Base-by-base conservation (phyloP, 345 rosid genomes). In the Lepidium aucheri region DNA sequence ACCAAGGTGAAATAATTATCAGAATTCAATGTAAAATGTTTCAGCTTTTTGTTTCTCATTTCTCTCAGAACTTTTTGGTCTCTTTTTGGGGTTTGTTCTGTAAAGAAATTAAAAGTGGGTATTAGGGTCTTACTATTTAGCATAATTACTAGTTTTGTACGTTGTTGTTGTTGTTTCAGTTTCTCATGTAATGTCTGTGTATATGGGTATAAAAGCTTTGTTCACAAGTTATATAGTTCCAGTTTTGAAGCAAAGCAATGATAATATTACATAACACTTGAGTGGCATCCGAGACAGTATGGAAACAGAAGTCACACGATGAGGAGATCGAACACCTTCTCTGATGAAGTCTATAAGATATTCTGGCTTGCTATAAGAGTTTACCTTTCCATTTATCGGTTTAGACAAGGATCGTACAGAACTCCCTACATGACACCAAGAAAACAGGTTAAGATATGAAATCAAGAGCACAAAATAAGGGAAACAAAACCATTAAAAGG, bases 1-100 rank as follows among this genome's bases (percentile, higher is more conserved):
- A 65, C 85, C 92, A 34, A 88, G 96, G 88, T 90, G 82, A 86
- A 67, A 13, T 51, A 15, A 42, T 3, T 2, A 5, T 40, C 54
- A 51, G 46, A 28, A 43, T 18, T 34, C 8, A 9, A 53, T 44
- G 67, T 56, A 49, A 57, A 35, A 73, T 50, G 35, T 57, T 18
- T 51, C 34, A 64, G 47, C 49, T 39, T 71, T 57, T 57, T 20
- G 54, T 26, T 26, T 26, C 30, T 4, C 30, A 44, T 13, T 15
- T 7, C 9, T 65, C 18, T 49, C 8, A 50, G 18, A 64, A 65
- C 69, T 6, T 53, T 56, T 45, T 28, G 41, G 34, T n/a, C n/a
- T n/a, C n/a, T n/a, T n/a, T n/a, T n/a, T n/a, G n/a, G n/a, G 22
- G 33, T 28, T 57, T 58, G 45, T 35, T 49, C 42, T 66, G 73